Evolutionary conservation across 768 basidiomycete genomes (phyloP), one percentile per base, ranked within the genome.

Genomic region (Boletus barrowsii): DNA sequence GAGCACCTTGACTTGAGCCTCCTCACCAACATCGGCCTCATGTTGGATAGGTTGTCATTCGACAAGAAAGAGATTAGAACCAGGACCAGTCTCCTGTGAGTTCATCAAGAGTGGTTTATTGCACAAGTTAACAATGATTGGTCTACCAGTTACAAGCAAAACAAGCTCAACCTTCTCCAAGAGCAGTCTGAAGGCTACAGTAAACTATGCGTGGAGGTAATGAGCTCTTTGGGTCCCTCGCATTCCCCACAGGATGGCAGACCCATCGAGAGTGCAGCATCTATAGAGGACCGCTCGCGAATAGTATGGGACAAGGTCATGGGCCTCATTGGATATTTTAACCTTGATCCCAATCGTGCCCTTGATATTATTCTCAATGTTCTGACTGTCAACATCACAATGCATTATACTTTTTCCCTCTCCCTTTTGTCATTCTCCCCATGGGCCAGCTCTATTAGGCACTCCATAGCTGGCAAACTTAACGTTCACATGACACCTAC

Each of bases 181-280:
- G 97, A 99, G 74, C 92, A 97, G 63, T 94, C 94, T 1, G 96
- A 98, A 75, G 97, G 96, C 9, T 99, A 93, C 74, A 92, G 92
- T 68, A 94, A 95, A 70, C 83, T 98, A 32, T 83, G 87, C 26
- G 83, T 88, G 10, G 92, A 98, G 64, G 76, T 99, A 37, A 84
- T 85, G 10, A 85, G 85, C 59, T 82, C 81, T 63, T 73, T 94
- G 47, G 91, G 90, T 2, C 84, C 85, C 24, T 73, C 90, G 9
- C 90, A 94, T 70, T 83, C 84, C 5, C 67, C 83, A 24, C 68
- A 76, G 20, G 88, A 88, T 20, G 90, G 83, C 14, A 76, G 77
- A 35, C 86, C 90, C 9, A 71, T 75, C 0, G 91, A 93, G 59
- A 74, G 82, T 30, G 72, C 73, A 42, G 65, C 78, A 30, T 73